These are phyloP conservation scores for Colletotrichum magnum DNA, from an alignment of 2,329 filamentous ascomycete genomes.

Conservation along the genomic window DNA sequence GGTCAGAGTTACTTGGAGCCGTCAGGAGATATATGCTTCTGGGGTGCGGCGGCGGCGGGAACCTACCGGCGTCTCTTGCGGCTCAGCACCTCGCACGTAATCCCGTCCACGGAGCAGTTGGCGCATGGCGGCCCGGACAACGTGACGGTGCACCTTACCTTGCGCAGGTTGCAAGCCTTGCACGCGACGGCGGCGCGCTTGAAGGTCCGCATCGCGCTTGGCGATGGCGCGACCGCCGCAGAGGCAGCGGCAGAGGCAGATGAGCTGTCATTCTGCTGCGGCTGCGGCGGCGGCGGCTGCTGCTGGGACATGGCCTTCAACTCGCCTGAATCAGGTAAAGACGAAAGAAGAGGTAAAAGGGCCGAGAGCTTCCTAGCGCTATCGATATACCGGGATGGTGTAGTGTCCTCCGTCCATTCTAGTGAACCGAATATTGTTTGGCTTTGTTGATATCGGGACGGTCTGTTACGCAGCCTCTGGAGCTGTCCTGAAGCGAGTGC, in stretches of 20 bases:
- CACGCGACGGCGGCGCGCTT: slow-evolving; percentile 41
- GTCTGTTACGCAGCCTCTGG: neutral
- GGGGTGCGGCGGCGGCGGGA: neutral
- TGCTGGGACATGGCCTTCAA: slow-evolving; percentile 22
- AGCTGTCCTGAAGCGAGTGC: neutral
- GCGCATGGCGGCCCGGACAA: slow-evolving; percentile 43
- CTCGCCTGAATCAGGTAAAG: slow-evolving; percentile 5
- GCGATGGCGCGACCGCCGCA: slow-evolving; percentile 2
- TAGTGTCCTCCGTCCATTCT: slow-evolving; percentile 12
- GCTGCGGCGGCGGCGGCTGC: neutral
- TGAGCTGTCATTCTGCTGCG: neutral
- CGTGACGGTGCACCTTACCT: slow-evolving; percentile 45
- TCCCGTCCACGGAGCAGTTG: slow-evolving; percentile 44
- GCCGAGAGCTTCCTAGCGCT: slow-evolving; percentile 4
- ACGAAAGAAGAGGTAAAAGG: neutral
- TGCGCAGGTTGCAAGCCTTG: slow-evolving; percentile 43
- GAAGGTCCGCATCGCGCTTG: slow-evolving; percentile 18
- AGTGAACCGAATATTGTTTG: neutral
- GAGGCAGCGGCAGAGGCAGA: slow-evolving; percentile 4
- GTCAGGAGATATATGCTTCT: neutral
- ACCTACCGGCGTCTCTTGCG: slow-evolving; percentile 34
- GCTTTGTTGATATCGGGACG: neutral
- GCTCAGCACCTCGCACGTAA: slow-evolving; percentile 40
- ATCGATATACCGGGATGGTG: slow-evolving; percentile 4
- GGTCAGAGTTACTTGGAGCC: slow-evolving; percentile 24